A percentile compares a stretch with the other conserved stretches of the same genome.
phyloP scores from a whole-genome alignment of 1,284 basidiomycete genomes.

The Neonothopanus nambi region DNA sequence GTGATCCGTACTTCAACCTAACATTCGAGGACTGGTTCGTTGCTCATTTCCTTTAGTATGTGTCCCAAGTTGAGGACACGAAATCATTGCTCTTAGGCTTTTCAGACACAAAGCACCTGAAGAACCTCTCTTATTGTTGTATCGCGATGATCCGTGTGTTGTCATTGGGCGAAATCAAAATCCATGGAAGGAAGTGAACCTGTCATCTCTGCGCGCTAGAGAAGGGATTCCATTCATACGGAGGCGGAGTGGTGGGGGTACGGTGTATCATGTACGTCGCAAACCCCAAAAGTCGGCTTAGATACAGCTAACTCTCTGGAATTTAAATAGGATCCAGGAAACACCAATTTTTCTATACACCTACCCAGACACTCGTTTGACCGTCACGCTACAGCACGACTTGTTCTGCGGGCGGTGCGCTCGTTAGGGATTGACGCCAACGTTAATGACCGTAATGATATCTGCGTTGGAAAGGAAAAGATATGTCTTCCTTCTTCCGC shows the following conservation, averaged over 20 bases:
- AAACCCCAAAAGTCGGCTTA: not conserved
- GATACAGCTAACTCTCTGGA: too few species aligned
- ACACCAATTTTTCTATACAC: constrained; percentile 97
- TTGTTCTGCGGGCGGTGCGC: constrained; percentile 81
- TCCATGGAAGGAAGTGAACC: constrained; percentile 96
- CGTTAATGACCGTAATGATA: constrained; percentile 91
- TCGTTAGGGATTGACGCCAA: constrained; percentile 70
- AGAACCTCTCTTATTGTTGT: constrained; percentile 81
- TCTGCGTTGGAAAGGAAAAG: constrained; percentile 83
- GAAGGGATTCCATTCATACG: constrained; percentile 80
- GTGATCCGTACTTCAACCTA: constrained; percentile 91
- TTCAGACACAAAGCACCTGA: constrained; percentile 73
- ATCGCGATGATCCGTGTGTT: constrained; percentile 89
- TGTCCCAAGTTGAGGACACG: constrained; percentile 3
- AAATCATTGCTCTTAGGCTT: constrained; percentile 55
- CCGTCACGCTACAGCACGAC: constrained; percentile 74
- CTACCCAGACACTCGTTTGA: constrained; percentile 83
- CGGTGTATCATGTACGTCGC: constrained; percentile 89
- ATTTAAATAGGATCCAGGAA: constrained; percentile 88
- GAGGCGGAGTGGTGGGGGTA: constrained; percentile 92
- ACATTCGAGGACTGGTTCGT: constrained; percentile 90
- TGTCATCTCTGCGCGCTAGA: constrained; percentile 44
- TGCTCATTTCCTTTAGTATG: constrained; percentile 12
- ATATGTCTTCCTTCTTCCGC: constrained; percentile 52
- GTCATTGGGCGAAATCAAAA: constrained; percentile 98